phyloP scores from a whole-genome alignment of 495 filamentous ascomycete genomes.

The Lepraria neglecta region DNA sequence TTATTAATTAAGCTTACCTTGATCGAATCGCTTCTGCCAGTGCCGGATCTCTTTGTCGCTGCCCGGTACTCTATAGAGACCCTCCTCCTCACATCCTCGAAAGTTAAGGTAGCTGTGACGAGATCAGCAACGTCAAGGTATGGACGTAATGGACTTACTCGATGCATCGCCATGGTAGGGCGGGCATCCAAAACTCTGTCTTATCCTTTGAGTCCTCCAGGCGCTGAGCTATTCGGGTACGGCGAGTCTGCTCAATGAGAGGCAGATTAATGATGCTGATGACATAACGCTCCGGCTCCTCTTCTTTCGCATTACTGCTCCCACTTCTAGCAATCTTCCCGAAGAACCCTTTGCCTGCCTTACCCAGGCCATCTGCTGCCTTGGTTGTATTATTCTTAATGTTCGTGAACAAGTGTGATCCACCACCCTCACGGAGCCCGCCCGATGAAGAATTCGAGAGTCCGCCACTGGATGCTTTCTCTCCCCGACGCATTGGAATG shows the following conservation, averaged over 20 bases:
- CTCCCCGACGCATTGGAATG: not conserved
- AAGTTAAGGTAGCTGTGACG: constrained; percentile 69
- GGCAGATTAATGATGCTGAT: constrained; percentile 73
- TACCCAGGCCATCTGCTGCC: constrained; percentile 63
- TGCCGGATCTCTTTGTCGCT: constrained; percentile 76
- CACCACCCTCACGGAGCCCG: constrained; percentile 58
- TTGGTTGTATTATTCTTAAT: constrained; percentile 64
- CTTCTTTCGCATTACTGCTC: constrained; percentile 61
- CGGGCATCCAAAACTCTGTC: constrained; percentile 96
- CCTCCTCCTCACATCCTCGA: constrained; percentile 83
- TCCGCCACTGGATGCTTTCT: constrained; percentile 13
- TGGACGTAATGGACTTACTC: constrained; percentile 47
- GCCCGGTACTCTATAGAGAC: constrained; percentile 80
- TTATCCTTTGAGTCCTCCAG: constrained; percentile 80
- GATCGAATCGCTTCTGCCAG: constrained; percentile 82
- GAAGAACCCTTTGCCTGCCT: constrained; percentile 71
- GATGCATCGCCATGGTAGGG: constrained; percentile 83
- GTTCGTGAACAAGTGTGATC: constrained; percentile 62
- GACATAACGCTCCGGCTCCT: constrained; percentile 67
- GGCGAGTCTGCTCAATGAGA: constrained; percentile 75
- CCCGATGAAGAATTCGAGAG: constrained; percentile 37
- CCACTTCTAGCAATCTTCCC: constrained; percentile 67
- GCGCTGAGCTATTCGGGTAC: constrained; percentile 77
- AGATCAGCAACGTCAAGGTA: constrained; percentile 17
- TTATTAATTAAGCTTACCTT: constrained; percentile 43